Base-by-base conservation (phyloP, 352 stramenopile species). In the Globisporangium rhizosaccharum region DNA sequence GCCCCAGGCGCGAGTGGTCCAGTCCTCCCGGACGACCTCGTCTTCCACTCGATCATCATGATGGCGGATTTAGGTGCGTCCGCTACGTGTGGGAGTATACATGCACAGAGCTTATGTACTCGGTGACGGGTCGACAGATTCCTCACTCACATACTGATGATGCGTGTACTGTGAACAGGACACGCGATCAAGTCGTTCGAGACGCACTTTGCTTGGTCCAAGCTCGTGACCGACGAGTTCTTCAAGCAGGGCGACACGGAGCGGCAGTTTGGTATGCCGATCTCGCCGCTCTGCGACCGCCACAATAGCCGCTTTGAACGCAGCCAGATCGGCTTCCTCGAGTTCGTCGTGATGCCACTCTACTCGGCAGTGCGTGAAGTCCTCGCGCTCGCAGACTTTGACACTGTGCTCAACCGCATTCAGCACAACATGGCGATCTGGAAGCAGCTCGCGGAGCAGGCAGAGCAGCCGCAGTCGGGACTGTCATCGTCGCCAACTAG, bases 31-130 rank as follows among this genome's bases (percentile, higher is more conserved):
- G 77, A 82, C 46, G 77, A 88, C 28, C 66, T 83, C 12, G 69
- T 86, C 37, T 72, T 88, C 30, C 81, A 78, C 53, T 90, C 76
- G 18, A 52, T 89, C 20, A 78, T 88, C 59, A 90, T 91, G 79
- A 88, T 88, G 79, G 74, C 77, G 11, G 82, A 91, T 67, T 47
- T 91, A 8, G 77, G 62, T 68, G 42, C 42, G 44, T 39, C 46
- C 18, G 30, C 30, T 36, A 10, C 5, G 5, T 9, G 30, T 36
- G 30, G 9, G 30, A 0, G 30, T 36, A 36, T 9, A 9, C 23
- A 23, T 23, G 23, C 23, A 23, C 23, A 23, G 23, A 23, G 23
- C 23, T 23, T 23, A 23, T 23, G 23, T 23, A 23, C 23, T 23
- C 9, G 30, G 30, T 36, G 30, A 36, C 30, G 9, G 17, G 17